Base-by-base conservation (phyloP, 257 asterid species). In the Rehmannia glutinosa region DNA sequence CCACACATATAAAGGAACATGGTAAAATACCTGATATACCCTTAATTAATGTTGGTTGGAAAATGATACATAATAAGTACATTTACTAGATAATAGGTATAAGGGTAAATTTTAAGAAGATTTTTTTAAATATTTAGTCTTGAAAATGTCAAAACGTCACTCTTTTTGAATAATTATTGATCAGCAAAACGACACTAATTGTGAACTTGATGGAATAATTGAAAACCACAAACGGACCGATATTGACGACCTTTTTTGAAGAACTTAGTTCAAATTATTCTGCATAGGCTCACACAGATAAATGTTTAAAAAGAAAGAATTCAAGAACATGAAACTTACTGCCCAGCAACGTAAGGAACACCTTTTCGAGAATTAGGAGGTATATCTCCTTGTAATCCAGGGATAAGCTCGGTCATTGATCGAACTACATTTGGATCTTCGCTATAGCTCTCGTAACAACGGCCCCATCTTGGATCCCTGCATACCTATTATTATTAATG, bases 401-500 rank as follows among this genome's bases (percentile, higher is more conserved):
- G 70, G 32, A 90, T 84, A 19, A 90, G 15, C 70, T 85, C 87
- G n/a, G 97, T 90, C 97, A 90, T 90, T 54, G 73, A 21, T 51
- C 74, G 73, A 69, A 90, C 97, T 21, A 90, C 47, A 20, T 27
- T 63, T 0, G 87, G 84, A 66, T 90, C 89, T 64, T 90, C 97
- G 39, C 95, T 82, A 19, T 82, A 90, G 78, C 97, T 90, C 68
- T 90, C 97, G 20, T 66, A 90, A 65, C 97, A 90, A 39, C 97
- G 78, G 6, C 97, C 97, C 97, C 97, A 90, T 66, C 97, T 82
- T 1, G 91, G 95, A 77, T 90, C 97, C 80, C 97, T 73, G 25
- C 97, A 90, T 0, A 90, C 97, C 96, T 89, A 30, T 45, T 46
- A 11, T 38, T 23, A 12, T 8, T n/a, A 17, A 24, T n/a, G 12